Evolutionary conservation across 805 yeast species (phyloP).

Genomic region (Ogataea ramenticola): DNA sequence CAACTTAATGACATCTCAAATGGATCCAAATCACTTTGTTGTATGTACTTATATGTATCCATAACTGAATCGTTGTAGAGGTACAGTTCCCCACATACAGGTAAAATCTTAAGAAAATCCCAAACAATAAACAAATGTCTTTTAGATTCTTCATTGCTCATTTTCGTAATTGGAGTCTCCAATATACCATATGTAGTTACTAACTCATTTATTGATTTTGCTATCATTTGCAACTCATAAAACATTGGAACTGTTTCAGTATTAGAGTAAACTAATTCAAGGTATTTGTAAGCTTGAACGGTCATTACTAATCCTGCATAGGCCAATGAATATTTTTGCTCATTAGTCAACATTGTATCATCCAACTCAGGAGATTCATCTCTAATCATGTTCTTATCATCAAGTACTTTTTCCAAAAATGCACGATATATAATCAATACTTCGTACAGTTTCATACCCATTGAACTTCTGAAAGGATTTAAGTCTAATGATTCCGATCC

Average conservation of each 20-base stretch:
- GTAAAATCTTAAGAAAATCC: not conserved
- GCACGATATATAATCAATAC: conserved; percentile 4
- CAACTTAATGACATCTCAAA: not conserved
- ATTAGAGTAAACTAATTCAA: not conserved
- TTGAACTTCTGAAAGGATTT: conserved; percentile 2
- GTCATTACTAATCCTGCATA: conserved; percentile 1
- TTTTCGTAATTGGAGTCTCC: not conserved
- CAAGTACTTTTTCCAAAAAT: not conserved
- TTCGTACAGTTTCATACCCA: conserved; percentile 15
- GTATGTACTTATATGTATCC: not conserved
- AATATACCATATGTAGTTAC: not conserved
- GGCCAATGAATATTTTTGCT: not conserved
- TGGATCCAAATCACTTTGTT: not conserved
- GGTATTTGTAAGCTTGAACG: conserved; percentile 2
- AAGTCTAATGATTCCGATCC: conserved; percentile 4
- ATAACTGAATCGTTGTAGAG: not conserved
- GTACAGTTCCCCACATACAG: not conserved
- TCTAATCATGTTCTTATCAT: not conserved
- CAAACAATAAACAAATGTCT: not conserved
- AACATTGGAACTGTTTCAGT: not conserved
- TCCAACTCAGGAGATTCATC: not conserved
- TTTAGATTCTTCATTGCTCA: not conserved
- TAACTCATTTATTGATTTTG: not conserved
- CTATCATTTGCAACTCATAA: conserved; percentile 3
- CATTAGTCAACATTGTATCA: not conserved